Base-by-base conservation (phyloP, 2,329 filamentous ascomycete species). In the Graphilbum sp. region DNA sequence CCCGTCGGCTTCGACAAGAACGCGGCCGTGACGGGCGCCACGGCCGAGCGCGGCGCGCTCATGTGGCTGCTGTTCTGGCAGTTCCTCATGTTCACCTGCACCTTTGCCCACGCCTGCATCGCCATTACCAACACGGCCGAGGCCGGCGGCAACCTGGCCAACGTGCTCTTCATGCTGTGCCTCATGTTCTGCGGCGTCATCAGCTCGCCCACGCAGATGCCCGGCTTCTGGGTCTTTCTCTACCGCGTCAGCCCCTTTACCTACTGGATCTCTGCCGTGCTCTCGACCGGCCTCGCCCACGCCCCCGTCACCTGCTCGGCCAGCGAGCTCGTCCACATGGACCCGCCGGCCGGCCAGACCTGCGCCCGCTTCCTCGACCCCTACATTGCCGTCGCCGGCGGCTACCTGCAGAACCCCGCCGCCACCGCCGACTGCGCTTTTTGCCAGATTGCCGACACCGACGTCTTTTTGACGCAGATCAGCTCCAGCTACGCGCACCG, bases 21-120 rank as follows among this genome's bases (percentile, higher is more conserved):
- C 50, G 79, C 81, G 3, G 59, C 65, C 15, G 62, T 63, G 2
- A 72, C 72, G 5, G 67, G 67, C 41, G 60, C 72, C 43, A 68
- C 77, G 1, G 53, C 67, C 5, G 72, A 83, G 47, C 79, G 84
- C 20, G 80, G 82, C 10, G 79, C 63, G 1, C 69, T 88, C 16
- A 79, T 87, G 69, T 85, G 86, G 63, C 64, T 92, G 17, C 73
- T 84, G 47, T 63, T 86, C 29, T 65, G 88, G 82, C 81, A 75
- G 45, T 74, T 85, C 49, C 67, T 85, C 50, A 60, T 85, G 45
- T 85, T 76, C 53, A 71, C 76, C 36, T 73, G 67, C 13, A 74
- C 79, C 0, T 85, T 85, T 48, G 73, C 79, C 0, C 72, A 81
- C 48, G 75, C 84, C 72, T 69, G 72, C 25, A 80, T 86, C 40